A percentile compares a stretch with the other conserved stretches of the same genome.
Evolutionary conservation across 2,329 filamentous ascomycete species (phyloP).

Genomic region (Colletotrichum lini): DNA sequence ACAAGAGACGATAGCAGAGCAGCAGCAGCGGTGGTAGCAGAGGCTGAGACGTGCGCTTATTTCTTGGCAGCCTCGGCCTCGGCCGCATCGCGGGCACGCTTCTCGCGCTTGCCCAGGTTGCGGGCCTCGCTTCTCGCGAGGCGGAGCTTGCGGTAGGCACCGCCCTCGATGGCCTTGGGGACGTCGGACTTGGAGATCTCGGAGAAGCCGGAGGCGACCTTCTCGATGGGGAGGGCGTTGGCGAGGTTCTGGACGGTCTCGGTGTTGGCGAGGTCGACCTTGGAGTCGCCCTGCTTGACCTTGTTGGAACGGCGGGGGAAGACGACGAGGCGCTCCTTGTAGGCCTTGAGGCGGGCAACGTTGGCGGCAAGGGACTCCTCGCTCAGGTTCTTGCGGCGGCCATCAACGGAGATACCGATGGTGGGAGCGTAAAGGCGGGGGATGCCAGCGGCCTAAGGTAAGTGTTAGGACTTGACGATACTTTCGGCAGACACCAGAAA

Average conservation of each 20-base stretch:
- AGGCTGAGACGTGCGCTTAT: slow-evolving; percentile 65
- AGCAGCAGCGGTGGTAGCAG: slow-evolving; percentile 29
- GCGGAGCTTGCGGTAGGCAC: slow-evolving; percentile 90
- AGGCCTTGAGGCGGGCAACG: slow-evolving; percentile 97
- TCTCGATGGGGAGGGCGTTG: slow-evolving; percentile 80
- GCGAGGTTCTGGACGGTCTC: slow-evolving; percentile 70
- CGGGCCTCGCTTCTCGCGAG: slow-evolving; percentile 87
- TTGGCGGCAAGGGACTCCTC: slow-evolving; percentile 96
- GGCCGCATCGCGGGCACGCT: slow-evolving; percentile 90
- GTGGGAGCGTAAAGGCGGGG: slow-evolving; percentile 94
- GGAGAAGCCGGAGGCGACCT: slow-evolving; percentile 74
- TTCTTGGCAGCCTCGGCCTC: slow-evolving; percentile 90
- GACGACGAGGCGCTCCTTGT: slow-evolving; percentile 95
- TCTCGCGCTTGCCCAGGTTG: slow-evolving; percentile 87
- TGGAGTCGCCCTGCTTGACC: slow-evolving; percentile 93
- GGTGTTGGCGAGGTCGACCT: slow-evolving; percentile 82
- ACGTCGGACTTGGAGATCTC: slow-evolving; percentile 88
- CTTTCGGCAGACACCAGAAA: neutral
- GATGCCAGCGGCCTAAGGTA: slow-evolving; percentile 87
- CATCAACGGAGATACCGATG: slow-evolving; percentile 97
- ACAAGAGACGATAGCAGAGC: slow-evolving; percentile 41
- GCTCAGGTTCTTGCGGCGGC: slow-evolving; percentile 96
- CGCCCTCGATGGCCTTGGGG: slow-evolving; percentile 81
- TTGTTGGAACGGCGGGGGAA: slow-evolving; percentile 97
- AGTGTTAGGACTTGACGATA: slow-evolving; percentile 26